Base-by-base conservation (phyloP, 257 asterid species). In the Dorcoceras hygrometricum region DNA sequence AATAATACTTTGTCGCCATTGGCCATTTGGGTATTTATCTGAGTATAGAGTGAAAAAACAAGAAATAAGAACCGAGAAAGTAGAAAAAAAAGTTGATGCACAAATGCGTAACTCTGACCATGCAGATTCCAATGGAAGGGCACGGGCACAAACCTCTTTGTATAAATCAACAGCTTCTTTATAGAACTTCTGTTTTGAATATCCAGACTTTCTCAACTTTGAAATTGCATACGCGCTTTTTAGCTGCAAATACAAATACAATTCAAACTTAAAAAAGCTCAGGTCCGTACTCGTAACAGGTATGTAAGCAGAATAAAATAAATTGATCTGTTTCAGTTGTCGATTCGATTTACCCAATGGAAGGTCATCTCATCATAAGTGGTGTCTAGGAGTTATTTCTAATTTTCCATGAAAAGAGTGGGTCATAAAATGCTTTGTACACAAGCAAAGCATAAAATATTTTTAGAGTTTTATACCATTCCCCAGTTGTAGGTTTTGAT, bases 1-100 rank as follows among this genome's bases (percentile, higher is more conserved):
- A 92, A 71, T 39, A 78, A 69, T 75, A 65, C 79, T 74, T 89
- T 92, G 81, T 90, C 93, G 71, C 98, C 96, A 63, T 80, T 85
- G 74, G 98, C 98, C 73, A 87, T 83, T 60, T 71, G 91, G 56
- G 80, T 74, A 78, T 85, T 93, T 83, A 93, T 93, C 98, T 93
- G 86, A 80, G 59, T 59, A 68, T 57, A 32, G 23, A 50, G 22
- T 27, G 63, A 72, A 25, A 24, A 10, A 66, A 76, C 4, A 77
- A 73, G 73, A 72, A 31, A 61, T 43, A 57, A 43, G 66, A 76
- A 48, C 51, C 6, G 16, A 56, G 39, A 53, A n/a, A n/a, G n/a
- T n/a, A n/a, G n/a, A n/a, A 48, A 76, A 62, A 60, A 75, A 10
- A 57, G 51, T 34, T 18, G 53, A 71, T 71, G 71, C 66, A 69